Evolutionary conservation across 768 basidiomycete genomes (phyloP).

Genomic region (Tephrocybe rancida): DNA sequence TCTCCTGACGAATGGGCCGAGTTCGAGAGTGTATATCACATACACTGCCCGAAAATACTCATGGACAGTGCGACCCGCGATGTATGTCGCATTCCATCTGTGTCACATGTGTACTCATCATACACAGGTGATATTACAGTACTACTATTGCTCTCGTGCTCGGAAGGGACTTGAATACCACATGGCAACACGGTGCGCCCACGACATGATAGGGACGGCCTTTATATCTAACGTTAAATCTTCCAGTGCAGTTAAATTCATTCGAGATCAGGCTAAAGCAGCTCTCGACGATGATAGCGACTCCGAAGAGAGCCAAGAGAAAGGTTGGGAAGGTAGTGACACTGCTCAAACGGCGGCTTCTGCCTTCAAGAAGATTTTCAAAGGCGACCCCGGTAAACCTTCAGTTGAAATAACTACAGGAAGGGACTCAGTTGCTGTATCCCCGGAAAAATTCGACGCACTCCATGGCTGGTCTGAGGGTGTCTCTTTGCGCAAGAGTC

Average conservation of each 20-base stretch:
- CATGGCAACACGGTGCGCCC: slow-evolving; percentile 75
- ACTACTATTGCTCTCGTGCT: slow-evolving; percentile 81
- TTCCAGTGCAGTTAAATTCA: slow-evolving; percentile 79
- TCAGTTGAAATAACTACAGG: slow-evolving; percentile 40
- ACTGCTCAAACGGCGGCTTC: slow-evolving; percentile 69
- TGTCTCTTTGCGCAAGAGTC: slow-evolving; percentile 66
- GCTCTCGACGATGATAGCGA: slow-evolving; percentile 31
- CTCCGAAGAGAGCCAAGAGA: slow-evolving; percentile 25
- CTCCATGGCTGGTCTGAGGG: slow-evolving; percentile 75
- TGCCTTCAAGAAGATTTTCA: slow-evolving; percentile 66
- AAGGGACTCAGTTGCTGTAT: slow-evolving; percentile 22
- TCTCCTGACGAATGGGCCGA: slow-evolving; percentile 73
- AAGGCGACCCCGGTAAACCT: slow-evolving; percentile 51
- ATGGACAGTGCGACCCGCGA: slow-evolving; percentile 79
- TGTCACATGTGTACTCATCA: slow-evolving; percentile 15
- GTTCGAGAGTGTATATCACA: slow-evolving; percentile 91
- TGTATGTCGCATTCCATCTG: slow-evolving; percentile 46
- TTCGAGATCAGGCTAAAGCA: slow-evolving; percentile 77
- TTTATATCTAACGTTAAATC: slow-evolving; percentile 11
- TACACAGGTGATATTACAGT: slow-evolving; percentile 78
- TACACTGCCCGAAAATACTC: slow-evolving; percentile 83
- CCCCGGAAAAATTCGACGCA: slow-evolving; percentile 50
- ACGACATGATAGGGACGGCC: neutral
- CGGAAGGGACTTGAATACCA: slow-evolving; percentile 85
- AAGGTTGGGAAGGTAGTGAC: slow-evolving; percentile 34